phyloP scores from a whole-genome alignment of 108 stramenopile species.

The Cyclotella baltica region DNA sequence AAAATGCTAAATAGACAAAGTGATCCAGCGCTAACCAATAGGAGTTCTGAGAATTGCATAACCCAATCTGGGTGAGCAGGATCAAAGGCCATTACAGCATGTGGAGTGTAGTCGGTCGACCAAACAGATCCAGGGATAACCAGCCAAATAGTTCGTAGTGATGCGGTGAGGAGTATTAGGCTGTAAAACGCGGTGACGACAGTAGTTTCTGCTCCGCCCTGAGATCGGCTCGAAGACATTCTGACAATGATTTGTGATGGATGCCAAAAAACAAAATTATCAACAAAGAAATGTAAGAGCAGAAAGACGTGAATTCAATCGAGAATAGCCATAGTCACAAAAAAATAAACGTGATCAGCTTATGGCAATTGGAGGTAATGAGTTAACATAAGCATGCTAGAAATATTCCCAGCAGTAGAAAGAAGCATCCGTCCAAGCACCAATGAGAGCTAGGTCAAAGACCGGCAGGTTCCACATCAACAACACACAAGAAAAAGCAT shows the following conservation, averaged over 20 bases:
- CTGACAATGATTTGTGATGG: constrained; percentile 17
- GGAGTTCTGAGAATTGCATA: constrained; percentile 81
- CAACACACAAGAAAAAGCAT: too few relatives aligned
- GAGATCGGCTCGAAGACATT: constrained; percentile 78
- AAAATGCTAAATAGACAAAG: constrained; percentile 94
- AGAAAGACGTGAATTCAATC: too few relatives aligned
- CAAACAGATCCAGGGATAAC: constrained; percentile 86
- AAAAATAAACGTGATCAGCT: too few relatives aligned
- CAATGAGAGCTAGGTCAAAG: too few relatives aligned
- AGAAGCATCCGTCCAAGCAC: too few relatives aligned
- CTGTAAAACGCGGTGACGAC: constrained; percentile 96
- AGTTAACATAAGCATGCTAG: too few relatives aligned
- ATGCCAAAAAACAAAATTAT: background rate
- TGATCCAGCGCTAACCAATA: constrained; percentile 85
- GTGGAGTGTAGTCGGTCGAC: constrained; percentile 86
- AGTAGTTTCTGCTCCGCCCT: constrained; percentile 88
- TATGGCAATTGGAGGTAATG: too few relatives aligned
- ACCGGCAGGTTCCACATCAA: too few relatives aligned
- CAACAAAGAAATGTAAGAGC: background rate
- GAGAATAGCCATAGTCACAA: too few relatives aligned
- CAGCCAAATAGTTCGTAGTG: constrained; percentile 90
- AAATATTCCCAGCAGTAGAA: too few relatives aligned
- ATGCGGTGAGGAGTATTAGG: constrained; percentile 86
- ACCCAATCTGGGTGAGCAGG: constrained; percentile 78
- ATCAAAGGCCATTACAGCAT: constrained; percentile 89